Evolutionary conservation across 140 eudicot species (phyloP), one percentile per base, ranked within the genome.

Genomic region (Stevia rebaudiana): DNA sequence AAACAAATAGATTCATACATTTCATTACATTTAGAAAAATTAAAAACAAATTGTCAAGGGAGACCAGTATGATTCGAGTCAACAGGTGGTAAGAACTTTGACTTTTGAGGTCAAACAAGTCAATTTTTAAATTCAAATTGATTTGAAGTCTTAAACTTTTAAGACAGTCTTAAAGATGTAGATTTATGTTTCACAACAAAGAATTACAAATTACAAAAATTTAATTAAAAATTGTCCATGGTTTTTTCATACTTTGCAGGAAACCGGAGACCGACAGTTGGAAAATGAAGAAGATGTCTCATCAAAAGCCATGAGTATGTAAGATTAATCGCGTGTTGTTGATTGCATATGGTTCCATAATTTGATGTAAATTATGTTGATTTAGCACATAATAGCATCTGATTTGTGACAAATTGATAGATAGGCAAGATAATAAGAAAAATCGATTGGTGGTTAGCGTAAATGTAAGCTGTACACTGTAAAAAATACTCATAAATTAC

Each of bases 261-360:
- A 77, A 25, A 69, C 56, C n/a, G 89, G 71, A 53, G 82, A 61
- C 18, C 82, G 73, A 36, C 49, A 49, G 36, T 73, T 72, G 54
- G 94, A 80, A 62, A 82, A 81, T 16, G 90, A 86, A 5, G 67
- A 79, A 42, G 86, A 80, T 6, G 65, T 72, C 39, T 76, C 90
- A 64, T 80, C 87, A 21, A 83, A 87, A 71, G 95, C 85, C 53
- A 81, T 81, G 82, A 83, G 83, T 85, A 73, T 86, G 95, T 86
- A 76, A 77, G 59, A 49, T 72, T 71, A 18, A 50, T 3, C 40
- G 49, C 25, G 28, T 33, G 10, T 59, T 74, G 36, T 61, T 46
- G 58, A 61, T 75, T 47, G 36, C 46, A 28, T 58, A 21, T 40
- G 16, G 22, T 15, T 70, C 48, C 72, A 75, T 41, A 61, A 75